These are phyloP conservation scores for Cercophora scortea DNA, from an alignment of 495 filamentous ascomycete species.

Conservation along the genomic window DNA sequence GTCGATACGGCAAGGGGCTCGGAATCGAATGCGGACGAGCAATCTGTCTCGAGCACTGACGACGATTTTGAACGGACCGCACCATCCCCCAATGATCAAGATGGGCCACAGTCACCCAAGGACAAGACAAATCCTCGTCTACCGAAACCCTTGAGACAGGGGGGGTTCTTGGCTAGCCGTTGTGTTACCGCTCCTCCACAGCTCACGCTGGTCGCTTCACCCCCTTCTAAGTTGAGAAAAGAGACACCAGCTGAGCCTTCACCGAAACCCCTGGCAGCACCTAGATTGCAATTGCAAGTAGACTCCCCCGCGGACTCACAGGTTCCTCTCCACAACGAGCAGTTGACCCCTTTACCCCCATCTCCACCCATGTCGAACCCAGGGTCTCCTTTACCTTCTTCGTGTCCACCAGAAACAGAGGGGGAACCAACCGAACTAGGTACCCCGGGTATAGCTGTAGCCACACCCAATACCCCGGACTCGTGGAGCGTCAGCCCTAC, in stretches of 20 bases:
- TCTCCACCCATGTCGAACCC: conserved; percentile 39
- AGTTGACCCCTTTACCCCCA: conserved; percentile 45
- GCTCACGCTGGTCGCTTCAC: conserved; percentile 22
- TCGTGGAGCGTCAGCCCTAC: conserved; percentile 6
- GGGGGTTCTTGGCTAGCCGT: conserved; percentile 22
- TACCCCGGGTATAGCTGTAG: not conserved
- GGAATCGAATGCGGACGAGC: not conserved
- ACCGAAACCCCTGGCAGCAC: conserved; percentile 10
- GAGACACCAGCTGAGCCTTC: not conserved
- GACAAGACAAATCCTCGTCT: not conserved
- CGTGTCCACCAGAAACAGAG: conserved; percentile 22
- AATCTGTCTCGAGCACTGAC: not conserved
- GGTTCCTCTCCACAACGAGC: conserved; percentile 46
- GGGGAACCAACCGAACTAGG: not conserved
- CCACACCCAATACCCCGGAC: conserved; percentile 33
- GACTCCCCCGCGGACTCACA: conserved; percentile 25
- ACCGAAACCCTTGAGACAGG: conserved; percentile 4
- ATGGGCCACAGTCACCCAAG: not conserved
- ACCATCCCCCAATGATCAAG: not conserved
- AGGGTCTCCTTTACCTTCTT: conserved; percentile 30
- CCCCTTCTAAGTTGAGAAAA: conserved; percentile 16
- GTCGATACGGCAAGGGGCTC: not conserved
- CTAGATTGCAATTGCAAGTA: too few relatives aligned
- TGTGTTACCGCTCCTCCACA: conserved; percentile 28
- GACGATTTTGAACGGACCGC: not conserved